Base-by-base conservation (phyloP, 768 basidiomycete species). In the Leccinum longicurvipes region DNA sequence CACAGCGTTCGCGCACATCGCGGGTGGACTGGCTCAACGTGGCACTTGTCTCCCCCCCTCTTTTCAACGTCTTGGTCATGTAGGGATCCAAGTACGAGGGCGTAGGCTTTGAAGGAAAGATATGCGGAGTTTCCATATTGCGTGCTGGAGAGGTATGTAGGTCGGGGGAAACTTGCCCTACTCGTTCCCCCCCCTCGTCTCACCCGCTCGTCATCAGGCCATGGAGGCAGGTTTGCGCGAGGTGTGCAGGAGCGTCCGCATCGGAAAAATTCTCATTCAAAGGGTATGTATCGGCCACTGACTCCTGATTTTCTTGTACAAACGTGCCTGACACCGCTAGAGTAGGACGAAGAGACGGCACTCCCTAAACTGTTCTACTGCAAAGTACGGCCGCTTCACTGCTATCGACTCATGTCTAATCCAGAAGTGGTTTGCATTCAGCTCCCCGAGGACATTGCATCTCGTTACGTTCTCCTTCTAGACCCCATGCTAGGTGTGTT, bases 221-320 rank as follows among this genome's bases (percentile, higher is more conserved):
- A 99, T 99, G 96, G 96, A 99, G 74, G 92, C 91, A 12, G 97
- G 96, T 36, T 77, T 99, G 58, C 80, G 96, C 42, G 96, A 98
- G 72, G 96, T 98, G 36, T 98, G 95, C 75, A 82, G 96, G 63
- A 91, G 85, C 65, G 90, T 92, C 25, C 82, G 96, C 59, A 96
- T 99, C 56, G 96, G 96, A 47, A 99, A 99, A 77, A 98, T 99
- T 66, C 78, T 99, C 47, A 99, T 99, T 59, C 96, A 99, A 74
- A 75, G 96, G 69, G 93, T 93, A 36, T 12, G 8, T 36, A 72
- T 59, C 82, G 67, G 24, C 15, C n/a, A 23, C 45, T 10, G 4
- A 29, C 24, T 36, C 34, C 17, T 36, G 4, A 34, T 50, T 25
- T 19, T 47, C 39, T 52, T 34, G 15, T 19, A 31, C 17, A 44